Evolutionary conservation across 148 eudicot genomes (phyloP).

Genomic region (Camellia sinensis): DNA sequence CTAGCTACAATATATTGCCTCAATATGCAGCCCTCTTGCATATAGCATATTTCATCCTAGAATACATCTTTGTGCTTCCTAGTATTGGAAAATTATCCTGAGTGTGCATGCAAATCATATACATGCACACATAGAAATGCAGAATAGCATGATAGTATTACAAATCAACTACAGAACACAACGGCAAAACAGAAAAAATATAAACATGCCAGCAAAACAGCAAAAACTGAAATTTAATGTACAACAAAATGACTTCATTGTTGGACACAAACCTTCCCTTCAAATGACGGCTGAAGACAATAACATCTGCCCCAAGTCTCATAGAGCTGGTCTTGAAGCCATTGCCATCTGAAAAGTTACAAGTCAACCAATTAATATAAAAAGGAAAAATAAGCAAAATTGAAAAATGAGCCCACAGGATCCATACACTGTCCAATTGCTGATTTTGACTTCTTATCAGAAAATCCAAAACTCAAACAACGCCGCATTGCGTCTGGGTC

Average conservation of each 20-base stretch:
- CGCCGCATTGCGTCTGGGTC: conserved; percentile 77
- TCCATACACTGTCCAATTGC: conserved; percentile 84
- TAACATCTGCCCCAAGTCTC: conserved; percentile 98
- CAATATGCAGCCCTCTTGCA: not conserved
- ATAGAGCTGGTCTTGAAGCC: conserved; percentile 98
- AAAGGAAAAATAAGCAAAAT: not conserved
- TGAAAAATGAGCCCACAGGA: conserved; percentile 5
- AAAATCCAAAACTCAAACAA: conserved; percentile 96
- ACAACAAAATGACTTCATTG: not conserved
- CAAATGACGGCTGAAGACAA: conserved; percentile 76
- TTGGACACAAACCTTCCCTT: conserved; percentile 41
- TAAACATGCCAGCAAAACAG: not conserved
- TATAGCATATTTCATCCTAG: not conserved
- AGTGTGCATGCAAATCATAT: not conserved
- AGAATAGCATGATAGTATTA: not conserved
- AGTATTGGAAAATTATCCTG: not conserved
- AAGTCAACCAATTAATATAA: conserved; percentile 24
- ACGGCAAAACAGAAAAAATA: not conserved
- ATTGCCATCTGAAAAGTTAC: conserved; percentile 82
- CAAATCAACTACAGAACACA: not conserved
- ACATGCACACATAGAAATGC: not conserved
- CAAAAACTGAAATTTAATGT: not conserved
- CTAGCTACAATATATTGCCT: too few relatives aligned
- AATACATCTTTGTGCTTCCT: not conserved
- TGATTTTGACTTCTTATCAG: conserved; percentile 71